A percentile compares a stretch with the other conserved stretches of the same genome.
These are phyloP conservation scores for Calonectria pseudoturangicola DNA, from an alignment of 2,329 filamentous ascomycete species.

Conservation along the genomic window DNA sequence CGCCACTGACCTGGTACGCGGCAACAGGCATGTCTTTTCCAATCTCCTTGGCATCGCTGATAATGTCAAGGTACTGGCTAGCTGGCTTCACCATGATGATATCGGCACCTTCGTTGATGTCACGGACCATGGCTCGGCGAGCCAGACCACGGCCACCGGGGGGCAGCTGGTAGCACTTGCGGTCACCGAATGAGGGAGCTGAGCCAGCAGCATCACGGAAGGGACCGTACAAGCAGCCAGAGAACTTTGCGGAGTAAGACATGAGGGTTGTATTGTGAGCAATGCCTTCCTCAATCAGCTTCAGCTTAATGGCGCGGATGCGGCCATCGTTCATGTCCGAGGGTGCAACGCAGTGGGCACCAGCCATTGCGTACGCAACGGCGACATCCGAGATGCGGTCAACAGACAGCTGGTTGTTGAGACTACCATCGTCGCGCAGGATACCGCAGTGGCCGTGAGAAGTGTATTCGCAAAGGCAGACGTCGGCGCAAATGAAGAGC, in stretches of 20 bases:
- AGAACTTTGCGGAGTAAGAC: constrained; percentile 99
- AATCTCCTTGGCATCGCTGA: constrained; percentile 96
- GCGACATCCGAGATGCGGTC: constrained; percentile 98
- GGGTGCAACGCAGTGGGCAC: constrained; percentile 96
- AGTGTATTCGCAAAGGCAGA: constrained; percentile 99
- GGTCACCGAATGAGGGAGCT: constrained; percentile 92
- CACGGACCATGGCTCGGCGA: constrained; percentile 89
- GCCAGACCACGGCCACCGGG: constrained; percentile 94
- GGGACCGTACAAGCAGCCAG: constrained; percentile 95
- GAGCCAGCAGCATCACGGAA: constrained; percentile 98
- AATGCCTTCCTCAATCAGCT: constrained; percentile 95
- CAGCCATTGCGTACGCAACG: constrained; percentile 95
- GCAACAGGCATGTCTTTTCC: constrained; percentile 94
- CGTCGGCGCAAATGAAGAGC: constrained; percentile 93
- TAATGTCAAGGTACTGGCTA: constrained; percentile 96
- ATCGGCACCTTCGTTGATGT: constrained; percentile 95
- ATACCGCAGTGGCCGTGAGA: constrained; percentile 99
- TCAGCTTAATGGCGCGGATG: constrained; percentile 97
- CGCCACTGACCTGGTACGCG: constrained; percentile 97
- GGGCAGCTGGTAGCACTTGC: constrained; percentile 97
- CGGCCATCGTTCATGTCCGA: constrained; percentile 99
- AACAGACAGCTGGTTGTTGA: constrained; percentile 95
- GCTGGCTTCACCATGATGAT: constrained; percentile 99
- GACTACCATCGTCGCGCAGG: constrained; percentile 90
- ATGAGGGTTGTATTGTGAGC: constrained; percentile 94